These are phyloP conservation scores for Orbilia javanica DNA, from an alignment of 2,329 filamentous ascomycete genomes.

Conservation along the genomic window DNA sequence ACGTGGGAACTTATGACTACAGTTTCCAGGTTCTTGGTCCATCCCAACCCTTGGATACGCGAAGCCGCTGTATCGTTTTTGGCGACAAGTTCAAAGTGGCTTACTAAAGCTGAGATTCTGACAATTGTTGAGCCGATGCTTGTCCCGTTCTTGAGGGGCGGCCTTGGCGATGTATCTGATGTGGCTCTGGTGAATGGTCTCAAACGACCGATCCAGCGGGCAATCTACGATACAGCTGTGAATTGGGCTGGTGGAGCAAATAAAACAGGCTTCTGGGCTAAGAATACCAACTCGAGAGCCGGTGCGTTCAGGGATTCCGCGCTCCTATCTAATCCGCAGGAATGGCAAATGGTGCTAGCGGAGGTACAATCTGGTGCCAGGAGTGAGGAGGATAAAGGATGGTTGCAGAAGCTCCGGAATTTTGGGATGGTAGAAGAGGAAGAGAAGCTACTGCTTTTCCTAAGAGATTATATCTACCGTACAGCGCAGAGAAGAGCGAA, in stretches of 20 bases:
- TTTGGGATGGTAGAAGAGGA: constrained; percentile 85
- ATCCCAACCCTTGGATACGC: constrained; percentile 94
- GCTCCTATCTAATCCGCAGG: constrained; percentile 39
- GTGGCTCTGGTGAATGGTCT: constrained; percentile 71
- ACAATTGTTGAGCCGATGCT: constrained; percentile 87
- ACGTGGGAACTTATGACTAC: constrained; percentile 90
- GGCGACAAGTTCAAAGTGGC: constrained; percentile 78
- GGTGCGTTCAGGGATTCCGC: constrained; percentile 34
- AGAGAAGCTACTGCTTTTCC: constrained; percentile 85
- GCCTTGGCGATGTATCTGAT: constrained; percentile 68
- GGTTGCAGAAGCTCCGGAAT: constrained; percentile 86
- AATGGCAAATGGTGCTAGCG: constrained; percentile 50
- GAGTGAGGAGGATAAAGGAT: constrained; percentile 77
- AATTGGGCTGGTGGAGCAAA: constrained; percentile 87
- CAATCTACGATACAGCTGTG: constrained; percentile 85
- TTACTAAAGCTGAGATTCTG: constrained; percentile 83
- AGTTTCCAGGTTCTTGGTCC: constrained; percentile 85
- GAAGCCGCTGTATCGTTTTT: constrained; percentile 89
- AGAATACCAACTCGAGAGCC: constrained; percentile 30
- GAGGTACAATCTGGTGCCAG: constrained; percentile 38
- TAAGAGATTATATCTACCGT: constrained; percentile 92
- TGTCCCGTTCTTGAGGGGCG: constrained; percentile 82
- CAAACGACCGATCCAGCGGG: constrained; percentile 82
- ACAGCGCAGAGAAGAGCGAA: constrained; percentile 76
- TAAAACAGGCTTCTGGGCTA: constrained; percentile 85